Evolutionary conservation across 805 yeast species (phyloP), one percentile per base, ranked within the genome.

Genomic region (Schwanniomyces pseudopolymorphus): DNA sequence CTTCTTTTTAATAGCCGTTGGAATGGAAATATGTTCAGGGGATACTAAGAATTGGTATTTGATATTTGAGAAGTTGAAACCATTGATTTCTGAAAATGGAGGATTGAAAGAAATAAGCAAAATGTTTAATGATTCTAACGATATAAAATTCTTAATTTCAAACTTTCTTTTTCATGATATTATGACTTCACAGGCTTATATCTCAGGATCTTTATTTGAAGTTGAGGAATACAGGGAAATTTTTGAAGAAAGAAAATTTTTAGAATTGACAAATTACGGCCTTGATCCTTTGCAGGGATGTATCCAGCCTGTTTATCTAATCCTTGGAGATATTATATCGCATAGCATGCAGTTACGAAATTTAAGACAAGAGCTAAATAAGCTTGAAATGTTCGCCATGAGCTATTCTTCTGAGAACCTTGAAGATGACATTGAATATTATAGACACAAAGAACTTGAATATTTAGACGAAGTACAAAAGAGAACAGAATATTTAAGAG

Each of bases 271-370:
- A 24, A 39, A 43, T 20, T 61, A 61, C 45, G 66, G 66, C 5
- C 45, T 59, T 20, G 66, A 61, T 43, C 58, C 63, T 9, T 44
- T 58, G 14, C 66, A 61, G 40, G 64, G 66, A 2, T 47, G 58
- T 22, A 49, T 50, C 14, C 60, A 57, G 36, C 49, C 57, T 3
- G 33, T 58, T 3, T 55, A 49, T 25, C 36, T 55, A 14, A 19
- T 57, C 9, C 36, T 61, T 7, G 59, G 53, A 6, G 61, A 56
- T 19, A 44, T 57, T 4, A 31, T 31, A 31, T 7, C 35, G 3
- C 14, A 43, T 56, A 20, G 27, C 42, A 16, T 41, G 41, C 19
- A 17, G 21, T 24, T 44, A 36, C 42, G 28, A 17, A 25, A 21
- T 5, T 20, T 11, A 38, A 14, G 39, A 31, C 14, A n/a, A 24